Base-by-base conservation (phyloP, 1,284 basidiomycete species). In the Tremellales sp. region DNA sequence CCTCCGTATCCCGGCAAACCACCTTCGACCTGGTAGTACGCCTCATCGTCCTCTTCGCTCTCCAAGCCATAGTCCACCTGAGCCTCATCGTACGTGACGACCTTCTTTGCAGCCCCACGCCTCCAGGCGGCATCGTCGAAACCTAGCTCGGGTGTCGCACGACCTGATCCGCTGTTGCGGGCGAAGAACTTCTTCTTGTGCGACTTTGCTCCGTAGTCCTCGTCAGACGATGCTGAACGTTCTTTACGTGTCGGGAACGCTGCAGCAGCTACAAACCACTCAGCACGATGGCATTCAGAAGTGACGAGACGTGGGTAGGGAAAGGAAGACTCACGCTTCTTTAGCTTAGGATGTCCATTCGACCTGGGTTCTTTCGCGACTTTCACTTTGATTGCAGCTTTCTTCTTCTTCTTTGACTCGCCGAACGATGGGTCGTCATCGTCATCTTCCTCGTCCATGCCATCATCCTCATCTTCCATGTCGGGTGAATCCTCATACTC, bases 161-260 rank as follows among this genome's bases (percentile, higher is more conserved):
- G 48, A 23, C 40, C 42, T n/a, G 50, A 51, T 3, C 49, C 56
- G 24, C 40, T 53, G 22, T 84, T 84, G 42, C 73, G 77, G 52
- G 76, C 80, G 63, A 75, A 76, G 69, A 81, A 84, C 76, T 88
- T 89, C 78, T 87, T 88, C 77, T 89, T 90, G 78, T 89, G 86
- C 36, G 86, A 82, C 54, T 87, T 85, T 27, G 84, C 79, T 31
- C 85, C 89, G 65, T 92, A 93, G 64, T 92, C 89, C 11, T 88
- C 91, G 68, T 89, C 89, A 3, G 88, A 89, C 4, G 70, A 71
- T 6, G 52, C 60, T 4, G 66, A 67, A 3, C 53, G 45, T 15
- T 61, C 60, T 1, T 60, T 53, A 10, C 67, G 60, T 19, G 49
- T 43, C 4, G 64, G 67, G 46, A 69, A 67, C 24, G 57, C 37